Evolutionary conservation across 1,284 basidiomycete species (phyloP), one percentile per base, ranked within the genome.

Genomic region (Rhodotorula sp.): DNA sequence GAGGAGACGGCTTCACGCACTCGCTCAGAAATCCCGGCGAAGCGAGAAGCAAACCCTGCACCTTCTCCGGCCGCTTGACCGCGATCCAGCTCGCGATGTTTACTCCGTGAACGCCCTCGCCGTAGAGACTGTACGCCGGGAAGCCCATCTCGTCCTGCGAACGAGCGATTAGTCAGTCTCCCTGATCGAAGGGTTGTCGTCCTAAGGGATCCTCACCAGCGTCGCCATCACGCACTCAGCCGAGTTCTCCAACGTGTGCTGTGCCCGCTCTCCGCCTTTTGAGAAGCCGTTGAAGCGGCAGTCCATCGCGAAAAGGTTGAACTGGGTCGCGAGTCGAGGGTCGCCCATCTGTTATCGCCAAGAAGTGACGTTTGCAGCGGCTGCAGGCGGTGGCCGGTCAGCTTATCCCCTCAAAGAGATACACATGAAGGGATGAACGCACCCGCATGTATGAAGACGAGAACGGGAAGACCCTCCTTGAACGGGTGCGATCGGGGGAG

Each of bases 401-500:
- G 5, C 34, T 1, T 0, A 28, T 5, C 4, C 31, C 10, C 24
- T 31, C 24, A 59, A 24, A n/a, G 22, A 7, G 1, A 7, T 48
- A 7, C 31, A 22, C 28, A 20, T 13, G 37, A 24, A 18, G 4
- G 26, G 2, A 11, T 9, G 7, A 8, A 26, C 62, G 44, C 18
- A 56, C 62, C 62, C 2, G 68, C 64, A 34, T 70, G 68, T 13
- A 70, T 46, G 26, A 70, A 65, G 30, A 70, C 68, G 26, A 70
- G 53, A 11, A 62, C 55, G 1, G 68, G 68, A 6, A 63, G 30
- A 0, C 58, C 64, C 1, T 46, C 44, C 48, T 70, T 70, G 47
- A 60, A 44, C 10, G 68, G 61, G 24, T 53, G 46, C 37, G 61
- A 64, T 0, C 13, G 11, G 8, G 68, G 68, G 9, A 70, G 44